Conservation (phyloP, 257 asterid genomes). For the Rhazya stricta region DNA sequence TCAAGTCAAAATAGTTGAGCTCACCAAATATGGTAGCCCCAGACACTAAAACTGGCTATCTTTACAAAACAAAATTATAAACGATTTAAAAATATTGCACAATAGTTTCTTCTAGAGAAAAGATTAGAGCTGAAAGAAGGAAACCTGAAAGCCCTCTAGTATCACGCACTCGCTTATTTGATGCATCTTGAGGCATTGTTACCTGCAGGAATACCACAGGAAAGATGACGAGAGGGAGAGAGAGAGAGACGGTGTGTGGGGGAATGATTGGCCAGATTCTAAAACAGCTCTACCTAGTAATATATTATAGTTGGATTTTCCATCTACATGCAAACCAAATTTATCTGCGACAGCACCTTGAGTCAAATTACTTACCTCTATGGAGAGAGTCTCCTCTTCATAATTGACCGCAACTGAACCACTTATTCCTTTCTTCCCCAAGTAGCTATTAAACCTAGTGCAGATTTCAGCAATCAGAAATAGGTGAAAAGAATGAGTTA, state of each 20-base stretch:
- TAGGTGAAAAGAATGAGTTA: not conserved
- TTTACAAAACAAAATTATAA: conserved; percentile 11
- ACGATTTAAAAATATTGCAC: not conserved
- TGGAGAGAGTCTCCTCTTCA: conserved; percentile 76
- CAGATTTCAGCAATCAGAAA: conserved; percentile 18
- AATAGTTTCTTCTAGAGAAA: not conserved
- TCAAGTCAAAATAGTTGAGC: not conserved
- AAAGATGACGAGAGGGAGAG: not conserved
- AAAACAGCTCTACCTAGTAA: conserved; percentile 10
- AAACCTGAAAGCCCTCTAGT: conserved; percentile 93
- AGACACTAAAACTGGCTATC: not conserved
- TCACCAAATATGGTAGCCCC: not conserved
- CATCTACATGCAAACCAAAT: not conserved
- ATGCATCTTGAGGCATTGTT: conserved; percentile 90
- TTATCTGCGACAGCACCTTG: not conserved
- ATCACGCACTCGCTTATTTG: conserved; percentile 66
- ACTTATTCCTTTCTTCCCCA: conserved; percentile 76
- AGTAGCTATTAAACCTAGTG: conserved; percentile 69
- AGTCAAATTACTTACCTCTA: conserved; percentile 56
- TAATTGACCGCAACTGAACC: conserved; percentile 64
- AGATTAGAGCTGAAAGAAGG: conserved; percentile 2
- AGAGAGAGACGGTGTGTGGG: not conserved
- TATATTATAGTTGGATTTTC: not conserved
- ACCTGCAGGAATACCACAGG: conserved; percentile 41
- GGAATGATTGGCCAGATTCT: not conserved